A percentile compares a stretch with the other conserved stretches of the same genome.
These are phyloP conservation scores for Aspergillus flavus DNA, from an alignment of 2,329 filamentous ascomycete genomes.

Conservation along the genomic window DNA sequence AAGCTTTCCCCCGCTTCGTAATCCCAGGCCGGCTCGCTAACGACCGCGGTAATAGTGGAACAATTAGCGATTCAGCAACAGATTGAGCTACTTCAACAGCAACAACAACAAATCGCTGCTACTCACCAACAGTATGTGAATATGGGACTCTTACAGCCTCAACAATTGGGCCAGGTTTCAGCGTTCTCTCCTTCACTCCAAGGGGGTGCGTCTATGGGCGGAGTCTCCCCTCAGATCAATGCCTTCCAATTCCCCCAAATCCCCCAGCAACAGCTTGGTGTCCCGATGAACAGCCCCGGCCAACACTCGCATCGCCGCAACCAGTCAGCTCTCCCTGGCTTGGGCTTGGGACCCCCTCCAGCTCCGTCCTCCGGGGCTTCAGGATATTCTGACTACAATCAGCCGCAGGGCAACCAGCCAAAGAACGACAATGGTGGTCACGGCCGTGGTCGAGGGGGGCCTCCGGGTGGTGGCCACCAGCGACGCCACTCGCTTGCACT, in stretches of 20 bases:
- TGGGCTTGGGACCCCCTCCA: slow-evolving; percentile 87
- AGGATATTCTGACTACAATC: slow-evolving; percentile 81
- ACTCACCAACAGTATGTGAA: slow-evolving; percentile 97
- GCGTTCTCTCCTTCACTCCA: slow-evolving; percentile 74
- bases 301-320: slow-evolving; percentile 95
- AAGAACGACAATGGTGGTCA: slow-evolving; percentile 70
- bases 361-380: slow-evolving; percentile 88
- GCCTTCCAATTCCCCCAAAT: slow-evolving; percentile 89
- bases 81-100: slow-evolving; percentile 94
- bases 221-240: slow-evolving; percentile 72
- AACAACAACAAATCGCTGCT: slow-evolving; percentile 95
- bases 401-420: slow-evolving; percentile 63
- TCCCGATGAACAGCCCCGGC: slow-evolving; percentile 73
- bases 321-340: slow-evolving; percentile 92
- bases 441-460: slow-evolving; percentile 74
- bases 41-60: slow-evolving; percentile 67
- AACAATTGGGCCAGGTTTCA: slow-evolving; percentile 74
- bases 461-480: slow-evolving; percentile 76
- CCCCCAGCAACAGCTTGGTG: slow-evolving; percentile 69
- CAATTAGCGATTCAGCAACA: slow-evolving; percentile 97
- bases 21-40: slow-evolving; percentile 20
- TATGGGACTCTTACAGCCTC: slow-evolving; percentile 89
- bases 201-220: slow-evolving; percentile 67
- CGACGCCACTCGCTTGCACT: slow-evolving; percentile 92
- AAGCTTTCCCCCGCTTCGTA: slow-evolving; percentile 46